phyloP scores from a whole-genome alignment of 2,329 filamentous ascomycete genomes.

The Hypoxylon sp. region DNA sequence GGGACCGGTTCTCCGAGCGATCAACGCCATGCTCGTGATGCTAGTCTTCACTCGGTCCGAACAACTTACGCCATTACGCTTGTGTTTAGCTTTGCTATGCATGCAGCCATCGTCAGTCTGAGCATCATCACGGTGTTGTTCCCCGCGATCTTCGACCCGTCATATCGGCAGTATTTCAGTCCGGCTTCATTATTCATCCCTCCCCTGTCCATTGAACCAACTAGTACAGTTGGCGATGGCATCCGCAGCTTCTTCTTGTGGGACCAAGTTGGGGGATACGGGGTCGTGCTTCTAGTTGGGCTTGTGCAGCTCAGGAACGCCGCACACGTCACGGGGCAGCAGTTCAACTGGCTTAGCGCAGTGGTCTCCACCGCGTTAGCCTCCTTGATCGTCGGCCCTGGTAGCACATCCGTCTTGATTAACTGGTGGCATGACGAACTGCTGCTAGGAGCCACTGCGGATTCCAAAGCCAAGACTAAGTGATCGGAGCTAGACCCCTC shows the following conservation, averaged over 20 bases:
- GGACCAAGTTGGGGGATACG: slow-evolving; percentile 2
- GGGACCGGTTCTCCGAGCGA: not conserved
- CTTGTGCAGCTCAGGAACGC: slow-evolving; percentile 1
- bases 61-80: not conserved
- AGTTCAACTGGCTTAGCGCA: not conserved
- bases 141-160: slow-evolving; percentile 2
- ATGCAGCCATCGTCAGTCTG: not conserved
- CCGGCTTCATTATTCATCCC: not conserved
- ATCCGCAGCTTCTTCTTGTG: slow-evolving; percentile 5
- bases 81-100: slow-evolving; percentile 5
- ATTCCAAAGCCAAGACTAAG: not conserved
- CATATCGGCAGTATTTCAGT: not conserved
- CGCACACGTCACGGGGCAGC: not conserved
- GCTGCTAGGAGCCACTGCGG: not conserved
- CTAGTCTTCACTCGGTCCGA: not conserved
- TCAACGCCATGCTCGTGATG: not conserved
- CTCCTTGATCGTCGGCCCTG: not conserved
- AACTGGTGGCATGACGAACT: slow-evolving; percentile 2
- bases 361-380: not conserved
- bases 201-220: not conserved
- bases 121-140: slow-evolving; percentile 1
- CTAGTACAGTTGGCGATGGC: not conserved
- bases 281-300: not conserved
- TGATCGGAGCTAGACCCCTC: not conserved
- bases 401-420: not conserved